Base-by-base conservation (phyloP, 129 eudicot species). In the Oenanthe sinensis region DNA sequence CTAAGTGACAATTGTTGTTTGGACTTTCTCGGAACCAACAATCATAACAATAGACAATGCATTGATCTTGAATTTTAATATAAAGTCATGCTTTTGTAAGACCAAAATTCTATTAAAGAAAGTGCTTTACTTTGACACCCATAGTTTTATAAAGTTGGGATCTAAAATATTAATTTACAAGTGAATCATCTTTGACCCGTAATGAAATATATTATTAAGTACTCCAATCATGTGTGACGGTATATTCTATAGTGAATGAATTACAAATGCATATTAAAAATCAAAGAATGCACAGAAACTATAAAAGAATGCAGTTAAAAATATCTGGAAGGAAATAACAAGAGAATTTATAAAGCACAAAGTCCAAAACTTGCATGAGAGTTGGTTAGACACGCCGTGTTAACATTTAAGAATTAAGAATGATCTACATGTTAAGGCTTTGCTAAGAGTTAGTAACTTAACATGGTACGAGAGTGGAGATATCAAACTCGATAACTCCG, bases 361-460 rank as follows among this genome's bases (percentile, higher is more conserved):
- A 65, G 71, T 65, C 42, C 71, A 65, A 65, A 65, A 65, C 71
- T 65, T 65, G 40, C 40, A 65, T 65, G 30, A 65, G 42, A 65
- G 37, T 20, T n/a, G 6, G 39, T 10, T 33, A 33, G 36, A 33
- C 71, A 63, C 68, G 58, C 62, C 28, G 63, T 49, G 1, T 33
- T 33, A 33, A 33, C 36, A 33, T 33, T 33, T 33, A 33, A 33
- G 36, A 49, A 22, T 33, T 33, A 33, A 33, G 36, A 49, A 22
- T 58, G 65, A 58, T 58, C 65, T 22, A 58, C 68, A 24, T 60
- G 5, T 60, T 60, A n/a, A n/a, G 16, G 2, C 15, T 24, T 12
- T 33, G 5, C 0, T 22, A 52, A 6, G 62, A 52, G 62, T 22
- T 60, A 0, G 68, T n/a, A 3, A 60, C 68, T 60, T 60, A n/a